These are phyloP conservation scores for Sclerotinia minor DNA, from an alignment of 2,329 filamentous ascomycete species.

Conservation along the genomic window DNA sequence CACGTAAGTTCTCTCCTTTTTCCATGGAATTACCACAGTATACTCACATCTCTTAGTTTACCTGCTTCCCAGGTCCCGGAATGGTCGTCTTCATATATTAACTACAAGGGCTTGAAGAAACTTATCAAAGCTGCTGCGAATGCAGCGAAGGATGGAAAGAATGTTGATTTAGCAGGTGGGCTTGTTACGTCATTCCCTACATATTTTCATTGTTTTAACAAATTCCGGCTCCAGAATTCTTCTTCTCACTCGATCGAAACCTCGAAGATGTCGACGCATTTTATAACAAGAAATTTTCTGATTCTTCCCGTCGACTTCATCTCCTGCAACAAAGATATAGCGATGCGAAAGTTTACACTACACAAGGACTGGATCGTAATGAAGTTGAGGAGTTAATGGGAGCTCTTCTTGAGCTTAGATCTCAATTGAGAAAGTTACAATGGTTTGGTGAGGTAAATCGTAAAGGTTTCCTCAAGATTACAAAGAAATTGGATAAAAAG, in stretches of 20 bases:
- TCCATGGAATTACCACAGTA: slow-evolving; percentile 1
- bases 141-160: slow-evolving; percentile 65
- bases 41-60: slow-evolving; percentile 49
- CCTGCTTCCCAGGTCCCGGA: slow-evolving; percentile 83
- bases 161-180: slow-evolving; percentile 86
- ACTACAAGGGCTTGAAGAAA: slow-evolving; percentile 93
- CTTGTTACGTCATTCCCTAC: slow-evolving; percentile 37
- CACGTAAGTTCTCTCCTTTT: slow-evolving; percentile 50
- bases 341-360: slow-evolving; percentile 60
- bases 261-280: slow-evolving; percentile 95
- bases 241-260: slow-evolving; percentile 93
- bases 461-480: slow-evolving; percentile 94
- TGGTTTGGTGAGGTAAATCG: slow-evolving; percentile 99
- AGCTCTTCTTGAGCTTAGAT: slow-evolving; percentile 83
- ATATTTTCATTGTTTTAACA: slow-evolving; percentile 39
- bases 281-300: slow-evolving; percentile 92
- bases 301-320: slow-evolving; percentile 79
- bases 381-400: slow-evolving; percentile 90
- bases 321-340: slow-evolving; percentile 88
- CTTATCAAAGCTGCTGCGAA: slow-evolving; percentile 77
- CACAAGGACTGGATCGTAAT: slow-evolving; percentile 76
- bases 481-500: slow-evolving; percentile 98
- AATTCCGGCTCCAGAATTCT: slow-evolving; percentile 69
- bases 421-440: slow-evolving; percentile 84
- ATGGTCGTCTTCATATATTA: slow-evolving; percentile 81